Evolutionary conservation across 306 rosid species (phyloP).

Genomic region (Sindora glabra): DNA sequence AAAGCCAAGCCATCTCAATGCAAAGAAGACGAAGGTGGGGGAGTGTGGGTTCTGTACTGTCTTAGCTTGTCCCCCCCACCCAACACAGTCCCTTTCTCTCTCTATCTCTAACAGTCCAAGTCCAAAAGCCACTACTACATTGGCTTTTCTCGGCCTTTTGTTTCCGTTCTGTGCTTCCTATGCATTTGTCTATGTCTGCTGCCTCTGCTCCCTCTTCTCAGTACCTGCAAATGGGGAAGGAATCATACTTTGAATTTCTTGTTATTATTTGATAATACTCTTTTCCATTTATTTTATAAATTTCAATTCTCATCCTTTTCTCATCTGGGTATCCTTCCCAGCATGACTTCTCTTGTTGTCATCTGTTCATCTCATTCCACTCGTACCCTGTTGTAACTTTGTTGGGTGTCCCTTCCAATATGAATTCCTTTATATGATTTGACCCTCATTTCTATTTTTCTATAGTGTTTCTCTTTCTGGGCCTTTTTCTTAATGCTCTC

Average conservation of each 20-base stretch:
- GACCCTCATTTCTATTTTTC: conserved; percentile 45
- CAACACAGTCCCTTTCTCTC: conserved; percentile 41
- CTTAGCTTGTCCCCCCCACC: conserved; percentile 86
- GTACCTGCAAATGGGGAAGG: conserved; percentile 82
- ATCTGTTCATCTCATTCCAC: conserved; percentile 33
- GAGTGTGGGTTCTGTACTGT: conserved; percentile 74
- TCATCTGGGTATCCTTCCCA: conserved; percentile 21
- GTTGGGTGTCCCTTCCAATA: conserved; percentile 43
- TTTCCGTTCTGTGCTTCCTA: conserved; percentile 63
- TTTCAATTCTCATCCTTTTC: conserved; percentile 14
- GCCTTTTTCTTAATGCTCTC: conserved; percentile 25
- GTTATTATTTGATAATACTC: conserved; percentile 54
- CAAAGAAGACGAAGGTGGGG: conserved; percentile 39
- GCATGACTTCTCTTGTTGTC: conserved; percentile 35
- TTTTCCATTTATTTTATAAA: background rate
- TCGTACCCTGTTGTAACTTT: conserved; percentile 31
- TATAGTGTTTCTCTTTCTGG: conserved; percentile 33
- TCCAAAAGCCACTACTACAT: conserved; percentile 57
- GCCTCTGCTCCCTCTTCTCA: conserved; percentile 66
- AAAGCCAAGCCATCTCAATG: too few species aligned
- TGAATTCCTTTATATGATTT: conserved; percentile 46
- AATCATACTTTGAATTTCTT: conserved; percentile 76
- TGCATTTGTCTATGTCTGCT: conserved; percentile 71
- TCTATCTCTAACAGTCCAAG: conserved; percentile 38
- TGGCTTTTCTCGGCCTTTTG: conserved; percentile 75